Percentiles rank a stretch among this genome's conserved stretches.
Evolutionary conservation across 441 rosid species (phyloP).

Genomic region (Croton laevigatus): DNA sequence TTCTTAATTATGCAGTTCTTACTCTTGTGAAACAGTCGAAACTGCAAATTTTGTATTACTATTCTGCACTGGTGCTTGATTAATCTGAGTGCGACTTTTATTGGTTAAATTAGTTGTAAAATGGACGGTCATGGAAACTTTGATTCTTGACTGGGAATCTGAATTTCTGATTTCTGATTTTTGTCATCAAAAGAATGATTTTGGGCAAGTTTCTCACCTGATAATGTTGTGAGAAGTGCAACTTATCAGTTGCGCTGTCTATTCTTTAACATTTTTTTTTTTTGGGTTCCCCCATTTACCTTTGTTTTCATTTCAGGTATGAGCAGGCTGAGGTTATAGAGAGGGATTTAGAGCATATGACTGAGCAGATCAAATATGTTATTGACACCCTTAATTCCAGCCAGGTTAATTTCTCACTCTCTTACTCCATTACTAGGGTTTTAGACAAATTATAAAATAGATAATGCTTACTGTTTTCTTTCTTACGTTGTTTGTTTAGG

Average conservation of each 20-base stretch:
- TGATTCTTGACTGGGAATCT: neutral
- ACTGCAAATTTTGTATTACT: neutral
- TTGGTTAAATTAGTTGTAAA: neutral
- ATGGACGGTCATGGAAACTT: neutral
- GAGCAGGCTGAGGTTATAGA: conserved; percentile 88
- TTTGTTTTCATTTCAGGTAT: conserved; percentile 49
- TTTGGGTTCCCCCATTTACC: neutral
- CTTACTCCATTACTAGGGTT: conserved; percentile 1
- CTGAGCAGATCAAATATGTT: conserved; percentile 76
- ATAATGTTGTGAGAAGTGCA: neutral
- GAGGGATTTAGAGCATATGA: conserved; percentile 92
- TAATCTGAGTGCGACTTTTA: neutral
- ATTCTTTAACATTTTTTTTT: neutral
- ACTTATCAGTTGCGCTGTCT: neutral
- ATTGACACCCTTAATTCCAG: conserved; percentile 75
- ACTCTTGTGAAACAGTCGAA: neutral
- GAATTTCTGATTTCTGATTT: neutral
- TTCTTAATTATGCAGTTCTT: neutral
- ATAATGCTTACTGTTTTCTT: conserved; percentile 18
- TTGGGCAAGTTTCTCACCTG: neutral
- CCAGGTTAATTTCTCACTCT: conserved; percentile 45
- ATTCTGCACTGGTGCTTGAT: neutral
- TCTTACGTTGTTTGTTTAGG: conserved; percentile 38
- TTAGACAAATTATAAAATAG: neutral
- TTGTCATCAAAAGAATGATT: neutral